Evolutionary conservation across 148 eudicot species (phyloP).

Genomic region (Tetragonia tetragonoides): DNA sequence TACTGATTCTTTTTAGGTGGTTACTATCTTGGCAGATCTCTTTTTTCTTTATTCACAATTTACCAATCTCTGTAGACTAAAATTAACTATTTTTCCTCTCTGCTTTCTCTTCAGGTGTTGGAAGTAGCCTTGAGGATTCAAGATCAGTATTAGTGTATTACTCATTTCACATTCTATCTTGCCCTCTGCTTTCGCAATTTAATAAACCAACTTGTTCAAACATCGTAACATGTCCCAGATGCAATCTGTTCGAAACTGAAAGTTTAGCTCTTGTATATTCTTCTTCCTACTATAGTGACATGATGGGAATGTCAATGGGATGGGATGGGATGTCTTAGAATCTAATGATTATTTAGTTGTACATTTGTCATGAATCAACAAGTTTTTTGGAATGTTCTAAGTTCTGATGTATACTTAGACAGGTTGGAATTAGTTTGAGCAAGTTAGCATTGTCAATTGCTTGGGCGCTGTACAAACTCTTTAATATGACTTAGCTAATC

Average conservation of each 20-base stretch:
- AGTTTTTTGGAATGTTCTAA: not conserved
- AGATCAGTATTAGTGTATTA: slow-evolving; percentile 5
- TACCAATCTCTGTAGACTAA: slow-evolving; percentile 2
- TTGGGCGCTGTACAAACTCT: not conserved
- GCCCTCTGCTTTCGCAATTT: slow-evolving; percentile 11
- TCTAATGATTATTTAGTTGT: slow-evolving; percentile 1
- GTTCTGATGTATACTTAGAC: not conserved
- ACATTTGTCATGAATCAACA: slow-evolving; percentile 10
- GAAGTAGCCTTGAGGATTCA: slow-evolving; percentile 16
- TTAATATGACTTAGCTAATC: not conserved
- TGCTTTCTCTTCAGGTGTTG: slow-evolving; percentile 20
- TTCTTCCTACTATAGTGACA: slow-evolving; percentile 17
- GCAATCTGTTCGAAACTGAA: slow-evolving; percentile 5
- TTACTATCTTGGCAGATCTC: not conserved
- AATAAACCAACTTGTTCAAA: slow-evolving; percentile 13
- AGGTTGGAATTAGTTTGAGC: not conserved
- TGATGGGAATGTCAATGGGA: slow-evolving; percentile 3
- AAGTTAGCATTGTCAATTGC: not conserved
- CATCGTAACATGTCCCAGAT: slow-evolving; percentile 2
- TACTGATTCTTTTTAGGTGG: slow-evolving; percentile 47
- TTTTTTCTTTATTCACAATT: not conserved
- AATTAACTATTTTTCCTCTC: not conserved
- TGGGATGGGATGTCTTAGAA: slow-evolving; percentile 16
- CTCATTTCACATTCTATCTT: not conserved
- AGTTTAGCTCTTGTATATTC: slow-evolving; percentile 23